phyloP scores from a whole-genome alignment of 805 yeast species.

The Ogataea glucozyma region DNA sequence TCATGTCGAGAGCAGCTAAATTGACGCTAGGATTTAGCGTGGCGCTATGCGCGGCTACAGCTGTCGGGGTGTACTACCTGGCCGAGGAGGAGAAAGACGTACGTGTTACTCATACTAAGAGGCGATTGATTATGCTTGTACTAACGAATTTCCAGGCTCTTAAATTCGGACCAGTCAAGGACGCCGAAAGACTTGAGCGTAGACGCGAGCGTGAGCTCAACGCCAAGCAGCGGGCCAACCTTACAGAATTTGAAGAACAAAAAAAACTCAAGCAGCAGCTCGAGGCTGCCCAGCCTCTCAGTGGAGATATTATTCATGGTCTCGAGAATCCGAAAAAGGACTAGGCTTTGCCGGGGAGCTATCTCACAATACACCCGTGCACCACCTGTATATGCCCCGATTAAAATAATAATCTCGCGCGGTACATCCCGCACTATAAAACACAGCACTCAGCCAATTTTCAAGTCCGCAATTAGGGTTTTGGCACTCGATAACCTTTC shows the following conservation, averaged over 20 bases:
- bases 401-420: neutral
- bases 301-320: constrained; percentile 50
- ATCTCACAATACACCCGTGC: constrained; percentile 2
- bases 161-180: constrained; percentile 83
- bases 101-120: constrained; percentile 25
- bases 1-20: constrained; percentile 81
- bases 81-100: constrained; percentile 69
- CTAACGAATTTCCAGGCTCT: constrained; percentile 44
- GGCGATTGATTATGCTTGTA: no score
- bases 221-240: constrained; percentile 51
- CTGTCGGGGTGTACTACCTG: constrained; percentile 66
- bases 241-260: constrained; percentile 67
- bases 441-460: neutral
- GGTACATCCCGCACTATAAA: neutral
- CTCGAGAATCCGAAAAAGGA: constrained; percentile 30
- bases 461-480: neutral
- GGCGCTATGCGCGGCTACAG: constrained; percentile 56
- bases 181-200: constrained; percentile 63
- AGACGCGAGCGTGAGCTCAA: constrained; percentile 37
- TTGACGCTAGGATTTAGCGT: constrained; percentile 65
- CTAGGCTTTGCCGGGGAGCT: neutral
- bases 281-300: constrained; percentile 62
- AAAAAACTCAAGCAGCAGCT: constrained; percentile 57
- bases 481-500: no score
- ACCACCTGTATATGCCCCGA: neutral